These are phyloP conservation scores for Chlamydomonas sp. DNA, from an alignment of 139 green algal species.

Conservation along the genomic window DNA sequence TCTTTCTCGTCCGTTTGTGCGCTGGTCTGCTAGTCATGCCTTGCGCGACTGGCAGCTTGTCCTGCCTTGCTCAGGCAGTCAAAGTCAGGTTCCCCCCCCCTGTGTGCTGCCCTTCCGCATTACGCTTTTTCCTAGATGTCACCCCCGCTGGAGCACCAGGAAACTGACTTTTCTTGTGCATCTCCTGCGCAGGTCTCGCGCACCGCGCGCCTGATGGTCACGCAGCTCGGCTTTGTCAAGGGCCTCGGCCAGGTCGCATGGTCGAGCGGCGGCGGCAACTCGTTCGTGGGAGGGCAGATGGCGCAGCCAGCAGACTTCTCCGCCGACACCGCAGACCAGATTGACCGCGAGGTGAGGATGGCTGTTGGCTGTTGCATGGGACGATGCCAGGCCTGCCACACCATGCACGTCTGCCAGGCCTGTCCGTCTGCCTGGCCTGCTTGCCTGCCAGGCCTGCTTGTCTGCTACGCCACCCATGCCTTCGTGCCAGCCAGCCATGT, in stretches of 20 bases:
- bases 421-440: no score
- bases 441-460: no score
- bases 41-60: no score
- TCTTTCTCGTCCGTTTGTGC: no score
- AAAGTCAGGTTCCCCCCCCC: not conserved
- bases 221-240: conserved; percentile 89
- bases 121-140: not conserved
- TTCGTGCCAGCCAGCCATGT: no score
- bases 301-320: conserved; percentile 80
- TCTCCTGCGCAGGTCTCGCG: conserved; percentile 57
- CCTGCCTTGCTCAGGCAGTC: no score
- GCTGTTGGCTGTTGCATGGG: conserved; percentile 33
- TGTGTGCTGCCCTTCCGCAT: not conserved
- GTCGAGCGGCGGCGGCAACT: conserved; percentile 49
- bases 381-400: not conserved
- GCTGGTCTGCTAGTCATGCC: not conserved
- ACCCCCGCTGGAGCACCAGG: no score
- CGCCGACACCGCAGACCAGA: conserved; percentile 72
- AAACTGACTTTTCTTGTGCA: no score
- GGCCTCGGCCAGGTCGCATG: conserved; percentile 86
- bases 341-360: conserved; percentile 76
- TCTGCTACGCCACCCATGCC: no score
- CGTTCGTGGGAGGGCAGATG: conserved; percentile 81
- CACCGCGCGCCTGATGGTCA: conserved; percentile 86
- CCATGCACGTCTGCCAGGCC: not conserved